Evolutionary conservation across 2,329 filamentous ascomycete species (phyloP), one percentile per base, ranked within the genome.

Genomic region (Hymenoscyphus albidus): DNA sequence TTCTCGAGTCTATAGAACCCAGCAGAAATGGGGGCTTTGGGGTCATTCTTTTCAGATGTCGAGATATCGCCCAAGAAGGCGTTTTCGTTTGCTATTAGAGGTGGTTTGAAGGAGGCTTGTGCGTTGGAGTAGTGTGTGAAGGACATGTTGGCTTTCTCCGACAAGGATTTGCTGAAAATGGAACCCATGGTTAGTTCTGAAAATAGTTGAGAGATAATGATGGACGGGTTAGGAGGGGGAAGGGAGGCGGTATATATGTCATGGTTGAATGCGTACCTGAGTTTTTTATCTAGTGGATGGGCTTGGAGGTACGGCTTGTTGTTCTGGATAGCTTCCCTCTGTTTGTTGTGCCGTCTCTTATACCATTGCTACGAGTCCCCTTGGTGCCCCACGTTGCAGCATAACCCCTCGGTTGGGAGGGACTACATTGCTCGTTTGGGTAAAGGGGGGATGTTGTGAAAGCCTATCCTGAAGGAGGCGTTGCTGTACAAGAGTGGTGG

Each of bases 1-100:
- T 85, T 85, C 70, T 88, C 85, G 6, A 88, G 78, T 10, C 85
- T 79, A 76, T 87, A 88, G 75, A 88, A 84, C 35, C 86, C 86
- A 9, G 78, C 78, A 1, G 80, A 82, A 68, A 88, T 83, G 59
- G 85, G 85, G 63, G 81, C 80, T 13, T 81, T 79, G 40, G 81
- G 73, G 71, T 85, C 80, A 44, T 67, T 69, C 1, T 63, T 58
- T 65, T 79, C 79, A 61, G 81, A 85, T 42, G 69, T 71, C 10
- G 72, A 67, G 31, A 88, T 76, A 70, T 88, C 85, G 42, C 84
- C 85, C 14, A 88, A 78, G 74, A 79, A 88, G 18, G 85, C 85
- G 70, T 88, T 88, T 65, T 87, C 83, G 73, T 87, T 86, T 58
- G 84, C 85, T 69, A 88, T 86, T 62, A 87, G 79, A 12, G 85